These are phyloP conservation scores for Immersiporthe knoxdaviesiana DNA, from an alignment of 2,329 filamentous ascomycete species.

Conservation along the genomic window DNA sequence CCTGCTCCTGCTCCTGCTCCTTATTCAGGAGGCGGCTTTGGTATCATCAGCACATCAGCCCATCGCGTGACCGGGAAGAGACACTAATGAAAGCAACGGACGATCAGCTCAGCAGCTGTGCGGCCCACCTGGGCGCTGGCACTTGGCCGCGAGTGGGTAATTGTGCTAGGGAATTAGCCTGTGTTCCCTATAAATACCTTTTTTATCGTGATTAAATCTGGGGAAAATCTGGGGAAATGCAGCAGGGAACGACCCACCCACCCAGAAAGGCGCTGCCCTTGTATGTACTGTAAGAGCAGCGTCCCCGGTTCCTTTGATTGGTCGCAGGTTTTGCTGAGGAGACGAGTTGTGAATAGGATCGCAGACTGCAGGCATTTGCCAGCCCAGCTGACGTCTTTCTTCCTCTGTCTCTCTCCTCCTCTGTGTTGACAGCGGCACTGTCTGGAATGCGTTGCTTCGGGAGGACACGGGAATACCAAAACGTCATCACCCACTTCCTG, in stretches of 20 bases:
- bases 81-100: constrained; percentile 12
- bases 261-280: background rate
- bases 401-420: background rate
- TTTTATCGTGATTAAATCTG: constrained; percentile 8
- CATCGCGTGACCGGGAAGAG: constrained; percentile 26
- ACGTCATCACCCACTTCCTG: constrained; percentile 24
- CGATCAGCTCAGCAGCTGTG: constrained; percentile 16
- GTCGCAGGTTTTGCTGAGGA: background rate
- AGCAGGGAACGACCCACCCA: constrained; percentile 19
- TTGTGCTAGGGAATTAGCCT: background rate
- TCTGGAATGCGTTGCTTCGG: constrained; percentile 1
- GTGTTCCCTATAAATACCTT: background rate
- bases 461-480: constrained; percentile 6
- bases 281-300: background rate
- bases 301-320: background rate
- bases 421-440: background rate
- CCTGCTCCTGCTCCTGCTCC: background rate
- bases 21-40: background rate
- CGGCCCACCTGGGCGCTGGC: background rate
- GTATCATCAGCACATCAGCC: constrained; percentile 11
- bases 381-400: background rate
- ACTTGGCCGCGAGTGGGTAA: background rate
- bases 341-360: background rate
- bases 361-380: background rate
- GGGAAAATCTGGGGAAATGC: constrained; percentile 29